Evolutionary conservation across 2,329 filamentous ascomycete species (phyloP).

Genomic region (Parastagonospora nodorum): DNA sequence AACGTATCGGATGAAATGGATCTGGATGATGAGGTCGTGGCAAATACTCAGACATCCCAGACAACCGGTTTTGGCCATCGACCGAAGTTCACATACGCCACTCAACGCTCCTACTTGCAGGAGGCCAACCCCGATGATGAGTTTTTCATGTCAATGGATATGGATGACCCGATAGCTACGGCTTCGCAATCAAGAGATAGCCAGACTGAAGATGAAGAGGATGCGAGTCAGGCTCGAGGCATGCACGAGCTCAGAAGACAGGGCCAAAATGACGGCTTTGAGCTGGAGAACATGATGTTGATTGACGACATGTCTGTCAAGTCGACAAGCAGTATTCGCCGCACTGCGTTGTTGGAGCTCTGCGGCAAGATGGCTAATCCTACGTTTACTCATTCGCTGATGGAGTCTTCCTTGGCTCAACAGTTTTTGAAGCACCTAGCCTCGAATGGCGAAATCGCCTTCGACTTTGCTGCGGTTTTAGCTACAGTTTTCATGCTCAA

Average conservation of each 20-base stretch:
- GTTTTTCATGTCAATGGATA: constrained; percentile 41
- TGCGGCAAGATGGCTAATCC: constrained; percentile 61
- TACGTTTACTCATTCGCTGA: constrained; percentile 70
- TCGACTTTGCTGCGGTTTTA: constrained; percentile 67
- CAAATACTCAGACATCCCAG: constrained; percentile 37
- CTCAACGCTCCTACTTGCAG: constrained; percentile 63
- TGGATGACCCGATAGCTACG: constrained; percentile 29
- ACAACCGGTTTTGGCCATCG: constrained; percentile 24
- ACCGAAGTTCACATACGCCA: constrained; percentile 63
- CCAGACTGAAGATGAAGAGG: constrained; percentile 52
- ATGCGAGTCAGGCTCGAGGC: constrained; percentile 55
- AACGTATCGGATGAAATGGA: constrained; percentile 21
- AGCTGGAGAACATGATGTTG: constrained; percentile 60
- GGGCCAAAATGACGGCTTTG: constrained; percentile 62
- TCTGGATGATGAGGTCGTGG: constrained; percentile 17
- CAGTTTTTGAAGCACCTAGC: constrained; percentile 68
- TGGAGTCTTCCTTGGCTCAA: constrained; percentile 73
- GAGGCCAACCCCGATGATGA: constrained; percentile 54
- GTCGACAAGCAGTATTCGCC: constrained; percentile 48
- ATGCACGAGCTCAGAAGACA: constrained; percentile 66
- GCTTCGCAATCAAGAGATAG: constrained; percentile 21
- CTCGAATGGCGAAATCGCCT: constrained; percentile 49
- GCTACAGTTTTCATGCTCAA: constrained; percentile 67
- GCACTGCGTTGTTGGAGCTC: constrained; percentile 62
- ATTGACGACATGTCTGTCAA: constrained; percentile 63